These are phyloP conservation scores for Saraca asoca DNA, from an alignment of 331 rosid genomes.

Conservation along the genomic window DNA sequence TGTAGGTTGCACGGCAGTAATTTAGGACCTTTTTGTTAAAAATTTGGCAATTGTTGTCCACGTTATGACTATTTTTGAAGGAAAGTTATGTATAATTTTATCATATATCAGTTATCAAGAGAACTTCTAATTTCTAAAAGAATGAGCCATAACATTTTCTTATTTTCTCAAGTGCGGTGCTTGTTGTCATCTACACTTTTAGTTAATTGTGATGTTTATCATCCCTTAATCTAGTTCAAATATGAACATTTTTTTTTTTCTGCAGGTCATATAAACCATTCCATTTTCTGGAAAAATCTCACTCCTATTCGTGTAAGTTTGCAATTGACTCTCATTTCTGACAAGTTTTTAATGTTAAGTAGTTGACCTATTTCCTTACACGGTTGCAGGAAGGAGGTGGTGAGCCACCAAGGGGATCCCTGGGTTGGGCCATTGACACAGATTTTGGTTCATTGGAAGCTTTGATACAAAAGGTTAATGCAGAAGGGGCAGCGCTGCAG, in stretches of 20 bases:
- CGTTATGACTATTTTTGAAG: too few species aligned
- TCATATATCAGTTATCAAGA: too few species aligned
- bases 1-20: too few species aligned
- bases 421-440: conserved; percentile 35
- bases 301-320: conserved; percentile 34
- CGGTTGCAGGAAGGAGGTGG: conserved; percentile 37
- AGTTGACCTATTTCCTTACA: not conserved
- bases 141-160: too few species aligned
- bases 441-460: conserved; percentile 39
- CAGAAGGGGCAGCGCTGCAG: conserved; percentile 43
- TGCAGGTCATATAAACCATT: conserved; percentile 51
- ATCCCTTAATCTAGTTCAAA: not conserved
- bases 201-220: too few species aligned
- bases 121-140: too few species aligned
- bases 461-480: conserved; percentile 32
- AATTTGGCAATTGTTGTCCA: too few species aligned
- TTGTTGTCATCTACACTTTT: not conserved
- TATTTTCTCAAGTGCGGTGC: too few species aligned
- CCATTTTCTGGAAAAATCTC: conserved; percentile 49
- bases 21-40: too few species aligned
- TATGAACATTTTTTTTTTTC: not conserved
- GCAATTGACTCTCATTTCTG: too few species aligned
- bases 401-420: conserved; percentile 37
- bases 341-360: not conserved
- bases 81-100: too few species aligned